Percentiles rank a stretch among this genome's conserved stretches.
Evolutionary conservation across 2,329 filamentous ascomycete genomes (phyloP).

Genomic region (Colletotrichum lini): DNA sequence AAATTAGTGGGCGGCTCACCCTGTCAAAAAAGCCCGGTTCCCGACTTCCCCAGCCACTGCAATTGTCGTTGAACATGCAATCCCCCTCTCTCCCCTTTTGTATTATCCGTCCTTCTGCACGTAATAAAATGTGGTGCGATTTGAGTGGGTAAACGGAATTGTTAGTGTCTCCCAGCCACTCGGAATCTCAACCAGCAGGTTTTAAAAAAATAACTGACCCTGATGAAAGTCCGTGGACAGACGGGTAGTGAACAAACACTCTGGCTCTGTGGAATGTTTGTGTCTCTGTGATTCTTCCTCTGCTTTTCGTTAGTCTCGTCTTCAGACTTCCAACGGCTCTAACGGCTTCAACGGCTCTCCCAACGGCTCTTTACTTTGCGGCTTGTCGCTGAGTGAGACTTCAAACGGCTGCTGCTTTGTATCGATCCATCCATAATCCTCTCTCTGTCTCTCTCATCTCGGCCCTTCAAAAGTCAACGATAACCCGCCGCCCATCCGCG

Average conservation of each 20-base stretch:
- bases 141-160: conserved; percentile 17
- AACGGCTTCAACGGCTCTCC: neutral
- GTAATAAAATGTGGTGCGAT: conserved; percentile 24
- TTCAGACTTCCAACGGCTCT: neutral
- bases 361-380: neutral
- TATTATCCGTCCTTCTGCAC: conserved; percentile 9
- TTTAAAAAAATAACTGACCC: neutral
- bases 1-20: neutral
- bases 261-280: neutral
- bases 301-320: neutral
- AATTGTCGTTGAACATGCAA: conserved; percentile 11
- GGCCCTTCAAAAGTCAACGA: neutral
- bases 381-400: conserved; percentile 1
- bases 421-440: neutral
- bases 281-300: neutral
- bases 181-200: neutral
- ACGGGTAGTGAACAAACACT: neutral
- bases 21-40: neutral
- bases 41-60: conserved; percentile 15
- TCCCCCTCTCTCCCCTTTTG: neutral
- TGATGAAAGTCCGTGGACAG: conserved; percentile 14
- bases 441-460: neutral
- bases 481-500: neutral
- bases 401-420: neutral
- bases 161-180: conserved; percentile 29